Conservation (phyloP, 257 asterid species). For the Solanum corneliomulleri region DNA sequence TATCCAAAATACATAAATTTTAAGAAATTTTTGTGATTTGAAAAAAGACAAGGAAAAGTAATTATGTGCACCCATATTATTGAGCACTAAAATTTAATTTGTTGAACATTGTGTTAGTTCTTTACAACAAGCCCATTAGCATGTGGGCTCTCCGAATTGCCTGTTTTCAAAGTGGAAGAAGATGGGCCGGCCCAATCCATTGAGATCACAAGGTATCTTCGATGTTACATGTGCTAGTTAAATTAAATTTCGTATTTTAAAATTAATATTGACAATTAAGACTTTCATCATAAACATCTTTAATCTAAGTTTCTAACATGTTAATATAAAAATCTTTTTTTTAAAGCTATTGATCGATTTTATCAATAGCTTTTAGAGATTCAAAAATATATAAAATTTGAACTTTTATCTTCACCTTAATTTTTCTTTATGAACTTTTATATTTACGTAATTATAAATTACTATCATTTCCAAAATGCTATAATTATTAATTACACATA, state of each 20-base stretch:
- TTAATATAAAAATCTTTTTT: neutral
- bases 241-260: neutral
- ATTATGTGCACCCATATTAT: neutral
- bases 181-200: constrained; percentile 17
- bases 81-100: neutral
- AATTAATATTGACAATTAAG: neutral
- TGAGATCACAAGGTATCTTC: constrained; percentile 38
- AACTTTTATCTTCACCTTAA: neutral
- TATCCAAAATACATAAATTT: neutral
- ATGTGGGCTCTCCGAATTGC: constrained; percentile 37
- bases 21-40: neutral
- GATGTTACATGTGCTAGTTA: neutral
- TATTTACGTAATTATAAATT: neutral
- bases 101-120: constrained; percentile 20
- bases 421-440: neutral
- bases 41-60: too few species aligned
- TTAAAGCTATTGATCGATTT: neutral
- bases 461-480: neutral
- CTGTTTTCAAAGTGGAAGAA: constrained; percentile 16
- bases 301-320: neutral
- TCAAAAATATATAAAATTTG: neutral
- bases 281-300: neutral
- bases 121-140: constrained; percentile 51
- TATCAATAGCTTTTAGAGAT: neutral
- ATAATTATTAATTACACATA: neutral